Evolutionary conservation across 306 rosid species (phyloP).

Genomic region (Vigna mungo): DNA sequence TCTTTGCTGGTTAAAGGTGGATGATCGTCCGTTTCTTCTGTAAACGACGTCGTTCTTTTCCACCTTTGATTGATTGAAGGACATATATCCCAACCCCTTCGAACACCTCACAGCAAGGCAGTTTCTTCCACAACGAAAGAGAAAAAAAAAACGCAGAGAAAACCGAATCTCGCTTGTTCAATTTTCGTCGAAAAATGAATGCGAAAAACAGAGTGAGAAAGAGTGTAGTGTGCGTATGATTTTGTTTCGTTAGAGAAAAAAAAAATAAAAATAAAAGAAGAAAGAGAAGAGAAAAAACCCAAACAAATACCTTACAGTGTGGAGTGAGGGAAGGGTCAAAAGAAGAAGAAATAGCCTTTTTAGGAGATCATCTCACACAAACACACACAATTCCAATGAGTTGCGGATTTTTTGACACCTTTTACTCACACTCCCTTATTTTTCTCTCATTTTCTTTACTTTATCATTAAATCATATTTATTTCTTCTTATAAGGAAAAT

Average conservation of each 20-base stretch:
- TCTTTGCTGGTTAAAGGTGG: constrained; percentile 81
- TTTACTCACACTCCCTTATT: background rate
- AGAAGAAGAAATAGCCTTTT: constrained; percentile 59
- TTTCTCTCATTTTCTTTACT: background rate
- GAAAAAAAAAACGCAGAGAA: background rate
- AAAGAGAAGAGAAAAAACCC: background rate
- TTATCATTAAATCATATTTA: too few species aligned
- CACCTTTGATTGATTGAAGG: constrained; percentile 95
- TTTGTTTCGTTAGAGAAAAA: background rate
- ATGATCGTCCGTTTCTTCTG: constrained; percentile 76
- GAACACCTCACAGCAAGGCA: constrained; percentile 47
- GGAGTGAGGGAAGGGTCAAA: constrained; percentile 56
- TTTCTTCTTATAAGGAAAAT: too few species aligned
- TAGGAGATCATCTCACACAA: constrained; percentile 58
- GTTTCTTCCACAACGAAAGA: background rate
- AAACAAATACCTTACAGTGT: background rate
- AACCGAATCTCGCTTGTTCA: background rate
- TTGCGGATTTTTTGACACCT: constrained; percentile 46
- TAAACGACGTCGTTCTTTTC: constrained; percentile 76
- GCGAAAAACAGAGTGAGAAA: background rate
- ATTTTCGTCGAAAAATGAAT: constrained; percentile 3
- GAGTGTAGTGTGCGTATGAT: constrained; percentile 49
- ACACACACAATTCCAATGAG: constrained; percentile 45
- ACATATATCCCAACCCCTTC: constrained; percentile 87
- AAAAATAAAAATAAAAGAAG: background rate